phyloP scores from a whole-genome alignment of 2,329 filamentous ascomycete genomes.

The Trichoderma semiorbis region DNA sequence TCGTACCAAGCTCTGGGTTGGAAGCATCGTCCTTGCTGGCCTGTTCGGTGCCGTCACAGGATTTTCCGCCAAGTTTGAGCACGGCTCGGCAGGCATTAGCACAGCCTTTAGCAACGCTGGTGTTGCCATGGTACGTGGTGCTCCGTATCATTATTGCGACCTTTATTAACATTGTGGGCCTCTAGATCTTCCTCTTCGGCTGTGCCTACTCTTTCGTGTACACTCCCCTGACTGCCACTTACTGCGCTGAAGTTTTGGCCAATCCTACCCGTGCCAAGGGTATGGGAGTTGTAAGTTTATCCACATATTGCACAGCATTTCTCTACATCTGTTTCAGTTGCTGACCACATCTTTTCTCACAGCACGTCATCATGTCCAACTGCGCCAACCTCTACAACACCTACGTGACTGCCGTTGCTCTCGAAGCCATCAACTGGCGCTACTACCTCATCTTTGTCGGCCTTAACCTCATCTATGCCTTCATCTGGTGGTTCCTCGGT shows the following conservation, averaged over 20 bases:
- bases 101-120: conserved; percentile 40
- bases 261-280: conserved; percentile 35
- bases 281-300: conserved; percentile 29
- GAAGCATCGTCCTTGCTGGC: conserved; percentile 45
- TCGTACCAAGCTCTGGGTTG: conserved; percentile 47
- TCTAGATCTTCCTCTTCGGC: conserved; percentile 48
- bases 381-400: conserved; percentile 33
- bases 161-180: conserved; percentile 22
- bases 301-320: not conserved
- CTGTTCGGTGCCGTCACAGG: conserved; percentile 47
- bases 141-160: too few relatives aligned
- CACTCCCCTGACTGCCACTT: conserved; percentile 43
- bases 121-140: conserved; percentile 42
- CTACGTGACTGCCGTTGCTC: conserved; percentile 31
- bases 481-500: conserved; percentile 29
- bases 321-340: not conserved
- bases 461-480: conserved; percentile 29
- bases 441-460: conserved; percentile 34
- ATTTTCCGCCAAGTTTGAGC: conserved; percentile 40
- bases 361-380: conserved; percentile 30
- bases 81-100: conserved; percentile 32
- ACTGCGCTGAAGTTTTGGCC: conserved; percentile 34
- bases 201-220: conserved; percentile 50
- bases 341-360: not conserved
- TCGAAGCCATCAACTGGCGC: conserved; percentile 31